Percentiles rank a stretch among this genome's conserved stretches.
Evolutionary conservation across 2,329 filamentous ascomycete genomes (phyloP).

Genomic region (Lasiodiplodia sp.): DNA sequence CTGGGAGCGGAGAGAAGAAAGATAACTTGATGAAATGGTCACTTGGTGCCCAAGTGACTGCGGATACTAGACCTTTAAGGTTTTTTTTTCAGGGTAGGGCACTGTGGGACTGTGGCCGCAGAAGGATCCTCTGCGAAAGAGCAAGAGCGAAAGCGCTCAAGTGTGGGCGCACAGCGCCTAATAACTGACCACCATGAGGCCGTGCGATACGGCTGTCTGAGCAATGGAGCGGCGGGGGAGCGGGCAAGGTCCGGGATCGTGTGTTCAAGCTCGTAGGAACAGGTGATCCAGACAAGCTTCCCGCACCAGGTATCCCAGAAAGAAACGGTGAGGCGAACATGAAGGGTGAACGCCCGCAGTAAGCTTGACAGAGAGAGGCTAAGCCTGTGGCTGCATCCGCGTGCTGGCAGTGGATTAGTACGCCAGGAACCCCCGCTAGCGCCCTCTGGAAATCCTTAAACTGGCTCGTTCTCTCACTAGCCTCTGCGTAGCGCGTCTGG

Average conservation of each 20-base stretch:
- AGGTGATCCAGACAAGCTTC: constrained; percentile 11
- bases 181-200: neutral
- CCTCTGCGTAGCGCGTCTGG: constrained; percentile 5
- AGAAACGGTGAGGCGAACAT: constrained; percentile 22
- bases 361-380: neutral
- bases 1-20: neutral
- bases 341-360: neutral
- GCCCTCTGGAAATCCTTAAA: neutral
- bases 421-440: constrained; percentile 14
- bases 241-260: neutral
- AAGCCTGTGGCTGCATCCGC: neutral
- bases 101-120: neutral
- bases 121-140: neutral
- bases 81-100: neutral
- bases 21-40: constrained; percentile 8
- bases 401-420: constrained; percentile 1
- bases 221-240: neutral
- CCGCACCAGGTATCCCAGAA: constrained; percentile 10
- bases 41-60: constrained; percentile 21
- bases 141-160: neutral
- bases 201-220: constrained; percentile 4
- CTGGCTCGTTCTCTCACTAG: constrained; percentile 1
- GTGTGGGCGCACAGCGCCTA: constrained; percentile 5
- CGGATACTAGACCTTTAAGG: constrained; percentile 6
- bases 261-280: neutral